Evolutionary conservation across 2,329 filamentous ascomycete species (phyloP).

Genomic region (Tolypocladium endophyticum): DNA sequence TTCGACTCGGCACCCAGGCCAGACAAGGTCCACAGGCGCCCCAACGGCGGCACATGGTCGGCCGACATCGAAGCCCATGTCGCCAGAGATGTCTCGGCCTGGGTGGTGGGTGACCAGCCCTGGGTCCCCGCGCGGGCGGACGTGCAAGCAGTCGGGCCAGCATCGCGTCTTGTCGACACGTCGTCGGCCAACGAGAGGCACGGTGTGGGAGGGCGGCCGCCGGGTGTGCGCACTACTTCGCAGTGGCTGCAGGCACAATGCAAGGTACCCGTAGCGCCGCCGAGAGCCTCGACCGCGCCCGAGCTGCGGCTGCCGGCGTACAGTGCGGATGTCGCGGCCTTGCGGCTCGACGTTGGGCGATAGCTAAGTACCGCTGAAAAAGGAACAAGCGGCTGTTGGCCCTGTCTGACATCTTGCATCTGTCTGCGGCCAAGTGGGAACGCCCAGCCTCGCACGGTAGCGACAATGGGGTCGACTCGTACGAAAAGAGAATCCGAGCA

Average conservation of each 20-base stretch:
- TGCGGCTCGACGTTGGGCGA: neutral
- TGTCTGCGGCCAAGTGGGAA: neutral
- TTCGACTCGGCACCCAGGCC: neutral
- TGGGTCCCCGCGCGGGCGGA: neutral
- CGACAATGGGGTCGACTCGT: neutral
- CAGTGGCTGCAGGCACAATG: neutral
- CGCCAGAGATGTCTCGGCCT: neutral
- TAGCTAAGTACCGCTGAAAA: too few species aligned
- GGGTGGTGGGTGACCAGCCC: neutral
- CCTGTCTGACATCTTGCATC: neutral
- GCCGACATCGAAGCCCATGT: neutral
- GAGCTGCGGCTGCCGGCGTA: neutral
- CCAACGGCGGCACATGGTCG: neutral
- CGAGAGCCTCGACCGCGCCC: neutral
- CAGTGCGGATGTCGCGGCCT: neutral
- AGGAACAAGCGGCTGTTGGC: neutral
- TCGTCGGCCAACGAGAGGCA: neutral
- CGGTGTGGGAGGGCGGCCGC: neutral
- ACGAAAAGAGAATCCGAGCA: neutral
- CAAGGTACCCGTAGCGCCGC: neutral
- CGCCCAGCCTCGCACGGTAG: neutral
- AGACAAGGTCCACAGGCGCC: neutral
- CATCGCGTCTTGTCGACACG: neutral
- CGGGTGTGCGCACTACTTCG: neutral
- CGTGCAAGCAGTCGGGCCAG: neutral